Conservation (phyloP, 148 eudicot genomes). For the Limonium bicolor region DNA sequence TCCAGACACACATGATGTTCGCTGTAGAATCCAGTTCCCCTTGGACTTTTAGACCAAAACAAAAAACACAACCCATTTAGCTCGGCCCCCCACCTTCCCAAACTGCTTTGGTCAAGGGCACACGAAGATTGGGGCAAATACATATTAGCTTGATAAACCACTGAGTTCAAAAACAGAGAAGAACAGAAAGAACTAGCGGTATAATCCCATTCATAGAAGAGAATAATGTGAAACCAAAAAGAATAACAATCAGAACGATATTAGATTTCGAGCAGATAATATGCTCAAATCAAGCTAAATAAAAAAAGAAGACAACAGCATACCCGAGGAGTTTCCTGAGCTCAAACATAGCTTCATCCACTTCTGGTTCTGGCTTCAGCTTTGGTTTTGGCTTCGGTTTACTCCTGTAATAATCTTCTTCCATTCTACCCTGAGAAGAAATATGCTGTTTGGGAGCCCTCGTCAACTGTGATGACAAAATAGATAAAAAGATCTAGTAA, state of each 20-base stretch:
- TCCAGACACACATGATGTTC: neutral
- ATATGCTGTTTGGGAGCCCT: constrained; percentile 23
- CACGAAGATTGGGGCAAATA: too few species aligned
- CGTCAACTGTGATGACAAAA: constrained; percentile 16
- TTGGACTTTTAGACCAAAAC: too few species aligned
- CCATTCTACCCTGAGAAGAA: constrained; percentile 17
- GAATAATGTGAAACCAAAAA: too few species aligned
- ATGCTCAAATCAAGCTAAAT: constrained; percentile 1
- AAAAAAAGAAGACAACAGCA: neutral
- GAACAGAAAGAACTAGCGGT: too few species aligned
- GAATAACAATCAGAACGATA: too few species aligned
- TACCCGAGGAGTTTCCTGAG: constrained; percentile 58
- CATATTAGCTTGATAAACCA: too few species aligned
- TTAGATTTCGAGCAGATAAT: too few species aligned
- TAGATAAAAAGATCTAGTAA: neutral
- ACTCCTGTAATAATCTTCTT: constrained; percentile 30
- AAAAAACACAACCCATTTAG: too few species aligned
- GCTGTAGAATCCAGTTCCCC: neutral
- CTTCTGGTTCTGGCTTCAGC: constrained; percentile 9
- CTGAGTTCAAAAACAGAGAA: too few species aligned
- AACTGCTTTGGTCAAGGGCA: too few species aligned
- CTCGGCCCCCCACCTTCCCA: too few species aligned
- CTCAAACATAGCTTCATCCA: constrained; percentile 16
- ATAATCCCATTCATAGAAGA: too few species aligned
- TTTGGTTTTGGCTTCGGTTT: constrained; percentile 32